phyloP scores from a whole-genome alignment of 352 stramenopile genomes.

The Phytopythium ostracodes region DNA sequence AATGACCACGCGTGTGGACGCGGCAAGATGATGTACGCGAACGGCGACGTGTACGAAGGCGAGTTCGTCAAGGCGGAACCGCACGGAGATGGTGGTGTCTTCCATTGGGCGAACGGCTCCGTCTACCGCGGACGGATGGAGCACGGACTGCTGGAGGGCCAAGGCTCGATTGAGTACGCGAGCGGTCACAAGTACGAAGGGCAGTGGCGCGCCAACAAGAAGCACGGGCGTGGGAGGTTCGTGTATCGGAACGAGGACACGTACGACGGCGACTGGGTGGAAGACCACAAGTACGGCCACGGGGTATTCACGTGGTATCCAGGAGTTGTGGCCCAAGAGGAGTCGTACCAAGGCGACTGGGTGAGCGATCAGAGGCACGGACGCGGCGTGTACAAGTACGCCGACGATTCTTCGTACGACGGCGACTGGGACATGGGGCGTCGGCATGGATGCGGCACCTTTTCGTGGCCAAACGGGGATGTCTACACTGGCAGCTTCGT shows the following conservation, averaged over 20 bases:
- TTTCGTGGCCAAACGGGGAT: slow-evolving; percentile 85
- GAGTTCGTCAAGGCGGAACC: slow-evolving; percentile 66
- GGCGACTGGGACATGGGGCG: slow-evolving; percentile 65
- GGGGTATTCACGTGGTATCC: slow-evolving; percentile 66
- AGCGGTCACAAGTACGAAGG: slow-evolving; percentile 66
- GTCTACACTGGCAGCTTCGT: slow-evolving; percentile 80
- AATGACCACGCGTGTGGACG: slow-evolving; percentile 67
- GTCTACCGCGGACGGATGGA: slow-evolving; percentile 70
- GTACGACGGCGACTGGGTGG: slow-evolving; percentile 68
- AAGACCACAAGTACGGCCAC: slow-evolving; percentile 48
- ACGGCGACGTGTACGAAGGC: slow-evolving; percentile 81
- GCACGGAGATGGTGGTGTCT: slow-evolving; percentile 44
- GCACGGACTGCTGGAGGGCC: slow-evolving; percentile 59
- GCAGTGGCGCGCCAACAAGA: slow-evolving; percentile 59
- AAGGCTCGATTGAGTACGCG: slow-evolving; percentile 55
- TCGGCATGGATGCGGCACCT: slow-evolving; percentile 71
- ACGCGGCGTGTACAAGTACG: slow-evolving; percentile 52
- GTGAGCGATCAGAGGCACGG: slow-evolving; percentile 60
- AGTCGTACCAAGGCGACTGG: slow-evolving; percentile 81
- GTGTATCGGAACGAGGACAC: slow-evolving; percentile 78
- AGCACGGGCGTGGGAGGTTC: slow-evolving; percentile 79
- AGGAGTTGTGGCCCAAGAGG: slow-evolving; percentile 35
- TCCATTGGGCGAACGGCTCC: slow-evolving; percentile 76
- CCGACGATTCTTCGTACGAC: slow-evolving; percentile 52
- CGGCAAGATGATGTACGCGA: slow-evolving; percentile 77